Base-by-base conservation (phyloP, 2,329 filamentous ascomycete genomes). In the Claviceps purpurea region DNA sequence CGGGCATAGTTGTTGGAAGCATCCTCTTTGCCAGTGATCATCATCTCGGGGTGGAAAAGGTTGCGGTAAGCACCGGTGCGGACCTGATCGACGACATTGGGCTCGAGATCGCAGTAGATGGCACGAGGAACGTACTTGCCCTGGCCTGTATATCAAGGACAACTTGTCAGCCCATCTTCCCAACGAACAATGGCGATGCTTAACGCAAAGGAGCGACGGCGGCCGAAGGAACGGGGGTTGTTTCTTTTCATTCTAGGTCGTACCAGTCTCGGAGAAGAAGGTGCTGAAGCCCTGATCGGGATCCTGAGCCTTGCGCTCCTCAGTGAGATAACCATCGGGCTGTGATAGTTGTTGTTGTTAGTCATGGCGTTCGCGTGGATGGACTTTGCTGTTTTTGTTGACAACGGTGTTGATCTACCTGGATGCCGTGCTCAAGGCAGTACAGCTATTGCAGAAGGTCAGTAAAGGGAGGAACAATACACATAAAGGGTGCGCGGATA, bases 1-100 rank as follows among this genome's bases (percentile, higher is more conserved):
- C 93, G 91, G 64, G 93, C 93, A 69, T 97, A 97, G 85, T 98
- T 98, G 87, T 98, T 98, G 63, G 91, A 96, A 62, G 93, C 93
- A 84, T 97, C 93, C 81, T 97, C 93, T 85, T 97, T 97, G 75
- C 93, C 93, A 60, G 89, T 95, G 74, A 98, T 96, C 91, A 98
- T 95, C 77, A 94, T 87, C 77, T 97, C 93, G 55, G 93, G 93
- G 79, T 97, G 93, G 84, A 97, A 97, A 60, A 98, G 85, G 69
- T 81, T 86, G 67, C 91, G 87, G 83, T 97, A 98, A 70, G 89
- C 74, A 68, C 93, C 93, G 64, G 90, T 97, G 77, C 93, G 90
- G 75, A 97, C 93, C 78, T 97, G 93, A 68, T 98, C 93, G 77
- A 98, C 85, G 67, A 97, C 93, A 68, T 97, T 97, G 77, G 93